Conservation (phyloP, 306 rosid genomes). For the Mucuna pruriens region DNA sequence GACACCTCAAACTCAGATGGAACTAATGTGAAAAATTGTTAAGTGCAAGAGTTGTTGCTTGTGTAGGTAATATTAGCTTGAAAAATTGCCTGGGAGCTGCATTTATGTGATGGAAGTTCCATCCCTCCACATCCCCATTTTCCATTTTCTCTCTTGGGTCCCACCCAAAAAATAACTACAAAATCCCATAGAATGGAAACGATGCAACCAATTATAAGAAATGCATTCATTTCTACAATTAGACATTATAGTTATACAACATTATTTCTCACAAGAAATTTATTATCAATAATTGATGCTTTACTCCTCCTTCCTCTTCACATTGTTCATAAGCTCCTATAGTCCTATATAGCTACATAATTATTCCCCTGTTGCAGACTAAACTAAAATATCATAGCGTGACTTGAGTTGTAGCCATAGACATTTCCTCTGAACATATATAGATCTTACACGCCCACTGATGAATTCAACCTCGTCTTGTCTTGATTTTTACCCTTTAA, state of each 20-base stretch:
- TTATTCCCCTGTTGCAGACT: slow-evolving; percentile 20
- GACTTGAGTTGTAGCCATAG: slow-evolving; percentile 8
- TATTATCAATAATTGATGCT: neutral
- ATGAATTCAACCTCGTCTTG: neutral
- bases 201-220: slow-evolving; percentile 19
- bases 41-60: neutral
- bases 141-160: neutral
- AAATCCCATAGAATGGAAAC: neutral
- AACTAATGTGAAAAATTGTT: neutral
- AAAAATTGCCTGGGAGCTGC: neutral
- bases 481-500: neutral
- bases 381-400: slow-evolving; percentile 27
- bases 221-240: neutral
- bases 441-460: slow-evolving; percentile 30
- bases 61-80: neutral
- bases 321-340: slow-evolving; percentile 31
- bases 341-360: slow-evolving; percentile 12
- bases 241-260: neutral
- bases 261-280: slow-evolving; percentile 7
- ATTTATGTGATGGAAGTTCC: neutral
- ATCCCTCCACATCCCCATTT: neutral
- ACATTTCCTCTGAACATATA: slow-evolving; percentile 33
- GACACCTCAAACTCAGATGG: neutral
- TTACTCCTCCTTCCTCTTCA: slow-evolving; percentile 5
- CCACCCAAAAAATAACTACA: neutral